Evolutionary conservation across 768 basidiomycete species (phyloP).

Genomic region (Cytidiella melzeri): DNA sequence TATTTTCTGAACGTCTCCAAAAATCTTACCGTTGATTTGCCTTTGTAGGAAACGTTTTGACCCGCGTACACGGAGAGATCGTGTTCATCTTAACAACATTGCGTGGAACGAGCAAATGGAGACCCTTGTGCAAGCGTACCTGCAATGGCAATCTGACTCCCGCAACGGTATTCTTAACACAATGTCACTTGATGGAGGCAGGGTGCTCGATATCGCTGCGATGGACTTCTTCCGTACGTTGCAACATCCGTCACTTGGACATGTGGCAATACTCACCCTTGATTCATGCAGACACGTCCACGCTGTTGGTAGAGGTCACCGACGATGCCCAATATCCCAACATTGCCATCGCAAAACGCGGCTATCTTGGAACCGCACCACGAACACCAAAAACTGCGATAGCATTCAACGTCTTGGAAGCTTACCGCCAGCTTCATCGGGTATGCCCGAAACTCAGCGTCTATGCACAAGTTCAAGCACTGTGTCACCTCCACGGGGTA

Average conservation of each 20-base stretch:
- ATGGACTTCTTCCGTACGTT: too few relatives aligned
- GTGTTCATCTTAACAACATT: too few relatives aligned
- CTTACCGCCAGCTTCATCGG: too few relatives aligned
- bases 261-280: not conserved
- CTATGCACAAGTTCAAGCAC: slow-evolving; percentile 17
- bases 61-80: not conserved
- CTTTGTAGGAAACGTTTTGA: slow-evolving; percentile 1
- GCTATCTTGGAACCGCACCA: too few relatives aligned
- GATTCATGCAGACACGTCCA: not conserved
- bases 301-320: not conserved
- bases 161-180: not conserved
- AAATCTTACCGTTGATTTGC: too few relatives aligned
- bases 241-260: not conserved
- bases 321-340: slow-evolving; percentile 11
- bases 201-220: slow-evolving; percentile 3
- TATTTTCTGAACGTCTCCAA: too few relatives aligned
- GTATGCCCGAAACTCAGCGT: slow-evolving; percentile 22
- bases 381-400: too few relatives aligned
- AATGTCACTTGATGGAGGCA: not conserved
- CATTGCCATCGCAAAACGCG: slow-evolving; percentile 13
- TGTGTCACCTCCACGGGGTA: slow-evolving; percentile 17
- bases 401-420: slow-evolving; percentile 15
- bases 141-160: too few relatives aligned
- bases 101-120: too few relatives aligned
- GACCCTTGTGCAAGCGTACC: too few relatives aligned